These are phyloP conservation scores for Colletotrichum tabaci DNA, from an alignment of 2,329 filamentous ascomycete genomes.

Conservation along the genomic window DNA sequence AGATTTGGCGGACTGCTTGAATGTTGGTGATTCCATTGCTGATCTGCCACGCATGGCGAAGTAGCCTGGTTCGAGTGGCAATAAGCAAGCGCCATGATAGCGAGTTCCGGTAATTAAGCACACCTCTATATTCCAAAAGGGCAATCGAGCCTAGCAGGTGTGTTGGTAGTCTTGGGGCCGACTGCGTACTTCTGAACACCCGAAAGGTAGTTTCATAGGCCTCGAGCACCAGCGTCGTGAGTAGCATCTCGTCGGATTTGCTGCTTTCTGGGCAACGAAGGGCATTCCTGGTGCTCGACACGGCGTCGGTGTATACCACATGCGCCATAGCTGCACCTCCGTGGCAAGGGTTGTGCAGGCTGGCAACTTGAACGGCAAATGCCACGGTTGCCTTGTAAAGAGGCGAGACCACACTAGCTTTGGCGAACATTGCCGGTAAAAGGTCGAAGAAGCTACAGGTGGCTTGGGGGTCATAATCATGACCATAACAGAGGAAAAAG, in stretches of 20 bases:
- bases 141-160: slow-evolving; percentile 6
- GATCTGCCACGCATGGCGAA: slow-evolving; percentile 1
- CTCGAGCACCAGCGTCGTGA: slow-evolving; percentile 7
- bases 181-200: neutral
- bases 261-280: neutral
- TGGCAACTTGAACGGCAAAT: slow-evolving; percentile 3
- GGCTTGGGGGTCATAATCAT: neutral
- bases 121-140: slow-evolving; percentile 1
- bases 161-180: neutral
- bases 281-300: neutral
- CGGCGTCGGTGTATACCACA: slow-evolving; percentile 2
- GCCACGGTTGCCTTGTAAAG: slow-evolving; percentile 2
- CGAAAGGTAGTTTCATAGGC: neutral
- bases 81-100: slow-evolving; percentile 4
- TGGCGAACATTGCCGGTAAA: slow-evolving; percentile 6
- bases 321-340: neutral
- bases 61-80: slow-evolving; percentile 2
- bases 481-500: slow-evolving; percentile 3
- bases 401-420: neutral
- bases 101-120: neutral
- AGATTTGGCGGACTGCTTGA: neutral
- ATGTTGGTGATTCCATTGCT: neutral
- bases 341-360: neutral
- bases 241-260: slow-evolving; percentile 9
- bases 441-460: slow-evolving; percentile 10